These are phyloP conservation scores for Vanilla planifolia DNA, from an alignment of 106 monocot species.

Conservation along the genomic window DNA sequence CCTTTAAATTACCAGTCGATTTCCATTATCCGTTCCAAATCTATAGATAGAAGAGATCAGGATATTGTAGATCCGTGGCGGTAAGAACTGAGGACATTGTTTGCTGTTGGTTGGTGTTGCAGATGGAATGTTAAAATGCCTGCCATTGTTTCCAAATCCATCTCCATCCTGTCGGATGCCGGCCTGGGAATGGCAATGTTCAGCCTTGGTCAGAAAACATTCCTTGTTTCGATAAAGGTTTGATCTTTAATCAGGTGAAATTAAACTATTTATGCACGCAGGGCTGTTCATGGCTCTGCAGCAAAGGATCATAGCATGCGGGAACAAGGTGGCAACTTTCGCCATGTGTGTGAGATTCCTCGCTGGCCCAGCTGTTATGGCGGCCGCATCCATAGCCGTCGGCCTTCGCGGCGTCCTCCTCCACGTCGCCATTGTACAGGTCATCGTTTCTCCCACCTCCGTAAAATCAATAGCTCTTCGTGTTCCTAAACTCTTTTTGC, in stretches of 20 bases:
- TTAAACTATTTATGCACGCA: too few relatives aligned
- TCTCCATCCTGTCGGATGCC: slow-evolving; percentile 67
- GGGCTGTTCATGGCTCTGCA: slow-evolving; percentile 79
- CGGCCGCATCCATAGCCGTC: slow-evolving; percentile 42
- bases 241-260: too few relatives aligned
- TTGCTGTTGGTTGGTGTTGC: not conserved
- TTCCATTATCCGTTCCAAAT: too few relatives aligned
- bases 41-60: too few relatives aligned
- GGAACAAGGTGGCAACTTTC: slow-evolving; percentile 47
- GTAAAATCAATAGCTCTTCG: slow-evolving; percentile 5
- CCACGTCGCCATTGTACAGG: slow-evolving; percentile 48
- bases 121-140: slow-evolving; percentile 68
- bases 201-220: slow-evolving; percentile 38
- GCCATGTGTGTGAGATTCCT: slow-evolving; percentile 61
- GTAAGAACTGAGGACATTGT: not conserved
- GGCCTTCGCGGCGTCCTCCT: slow-evolving; percentile 48
- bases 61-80: too few relatives aligned
- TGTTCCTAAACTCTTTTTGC: too few relatives aligned
- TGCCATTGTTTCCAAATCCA: slow-evolving; percentile 41
- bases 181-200: slow-evolving; percentile 76
- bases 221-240: not conserved
- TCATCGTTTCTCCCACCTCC: not conserved
- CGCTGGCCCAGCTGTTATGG: slow-evolving; percentile 56
- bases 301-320: slow-evolving; percentile 67
- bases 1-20: not conserved